Evolutionary conservation across 805 yeast genomes (phyloP).

Genomic region (Schizosaccharomyces osmophilus): DNA sequence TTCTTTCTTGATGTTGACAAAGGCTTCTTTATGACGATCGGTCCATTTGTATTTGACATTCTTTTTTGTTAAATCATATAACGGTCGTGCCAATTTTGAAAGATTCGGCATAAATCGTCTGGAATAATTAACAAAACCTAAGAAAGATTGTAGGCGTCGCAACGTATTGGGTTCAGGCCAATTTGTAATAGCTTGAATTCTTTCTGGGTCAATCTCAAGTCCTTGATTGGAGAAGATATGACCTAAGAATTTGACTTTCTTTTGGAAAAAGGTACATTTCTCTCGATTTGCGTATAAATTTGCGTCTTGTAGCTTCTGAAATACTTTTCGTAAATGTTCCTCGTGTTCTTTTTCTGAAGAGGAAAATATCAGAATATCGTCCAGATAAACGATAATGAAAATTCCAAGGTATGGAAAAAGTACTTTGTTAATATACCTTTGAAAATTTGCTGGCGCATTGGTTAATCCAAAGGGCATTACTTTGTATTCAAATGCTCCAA

Average conservation of each 20-base stretch:
- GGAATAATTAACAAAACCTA: background rate
- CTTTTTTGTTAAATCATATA: background rate
- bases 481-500: no score
- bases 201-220: no score
- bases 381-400: constrained; percentile 9
- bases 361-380: constrained; percentile 9
- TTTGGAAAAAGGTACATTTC: no score
- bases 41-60: background rate
- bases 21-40: background rate
- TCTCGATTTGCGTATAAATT: background rate
- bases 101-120: background rate
- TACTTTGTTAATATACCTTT: constrained; percentile 5
- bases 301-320: constrained; percentile 6
- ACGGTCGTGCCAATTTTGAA: background rate
- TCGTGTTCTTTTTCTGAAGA: no score
- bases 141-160: background rate
- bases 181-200: background rate
- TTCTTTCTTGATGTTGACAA: background rate
- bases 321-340: no score
- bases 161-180: background rate
- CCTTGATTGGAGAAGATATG: background rate
- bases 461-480: no score
- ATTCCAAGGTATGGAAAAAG: constrained; percentile 4
- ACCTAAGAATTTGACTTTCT: no score
- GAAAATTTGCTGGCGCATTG: constrained; percentile 13